A percentile compares a stretch with the other conserved stretches of the same genome.
phyloP scores from a whole-genome alignment of 352 stramenopile species.

The Saprolegnia parasitica region DNA sequence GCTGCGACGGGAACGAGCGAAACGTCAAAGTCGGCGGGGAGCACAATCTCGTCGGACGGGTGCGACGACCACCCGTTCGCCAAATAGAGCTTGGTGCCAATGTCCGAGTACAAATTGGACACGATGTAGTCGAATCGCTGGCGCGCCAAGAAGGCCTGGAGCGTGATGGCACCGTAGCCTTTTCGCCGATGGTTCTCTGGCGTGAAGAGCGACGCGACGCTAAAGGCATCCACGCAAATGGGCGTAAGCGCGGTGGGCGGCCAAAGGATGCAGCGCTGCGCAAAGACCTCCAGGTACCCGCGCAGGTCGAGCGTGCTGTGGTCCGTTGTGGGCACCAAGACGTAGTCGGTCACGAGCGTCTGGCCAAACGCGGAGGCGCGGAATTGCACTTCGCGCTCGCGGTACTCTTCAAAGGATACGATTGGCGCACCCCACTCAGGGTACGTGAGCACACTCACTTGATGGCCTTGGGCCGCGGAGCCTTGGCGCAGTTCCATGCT shows the following conservation, averaged over 20 bases:
- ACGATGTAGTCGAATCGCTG: not conserved
- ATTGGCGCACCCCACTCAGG: not conserved
- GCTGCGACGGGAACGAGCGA: no score
- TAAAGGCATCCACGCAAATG: not conserved
- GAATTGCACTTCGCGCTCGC: not conserved
- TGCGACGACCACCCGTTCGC: not conserved
- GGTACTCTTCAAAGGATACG: not conserved
- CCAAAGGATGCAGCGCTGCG: not conserved
- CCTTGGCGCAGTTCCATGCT: not conserved
- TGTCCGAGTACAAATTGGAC: constrained; percentile 7
- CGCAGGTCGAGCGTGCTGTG: not conserved
- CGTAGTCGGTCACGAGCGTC: not conserved
- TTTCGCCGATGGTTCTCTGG: not conserved
- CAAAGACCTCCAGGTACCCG: constrained; percentile 4
- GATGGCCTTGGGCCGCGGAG: not conserved
- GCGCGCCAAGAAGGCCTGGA: not conserved
- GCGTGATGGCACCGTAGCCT: not conserved
- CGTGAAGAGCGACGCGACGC: constrained; percentile 6
- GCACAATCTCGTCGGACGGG: not conserved
- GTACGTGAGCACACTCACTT: constrained; percentile 7
- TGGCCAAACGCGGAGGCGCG: not conserved
- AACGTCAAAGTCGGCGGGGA: not conserved
- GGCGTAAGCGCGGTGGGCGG: not conserved
- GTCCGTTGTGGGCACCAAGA: not conserved
- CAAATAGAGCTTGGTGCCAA: not conserved